These are phyloP conservation scores for Wickerhamomyces queroliae DNA, from an alignment of 805 yeast species.

Conservation along the genomic window DNA sequence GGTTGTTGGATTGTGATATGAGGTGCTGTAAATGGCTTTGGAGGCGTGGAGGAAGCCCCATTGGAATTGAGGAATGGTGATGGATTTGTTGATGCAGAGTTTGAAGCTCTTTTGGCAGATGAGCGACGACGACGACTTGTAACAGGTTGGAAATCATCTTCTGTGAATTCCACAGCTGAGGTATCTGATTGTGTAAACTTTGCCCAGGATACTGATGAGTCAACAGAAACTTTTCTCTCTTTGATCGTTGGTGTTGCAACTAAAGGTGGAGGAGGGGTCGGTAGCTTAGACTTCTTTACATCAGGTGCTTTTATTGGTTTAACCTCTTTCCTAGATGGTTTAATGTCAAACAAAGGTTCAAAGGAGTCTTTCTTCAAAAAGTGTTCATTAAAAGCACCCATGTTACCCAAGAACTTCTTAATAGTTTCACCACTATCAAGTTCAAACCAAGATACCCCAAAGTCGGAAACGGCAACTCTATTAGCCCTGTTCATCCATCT, in stretches of 20 bases:
- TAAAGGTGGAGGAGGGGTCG: constrained; percentile 4
- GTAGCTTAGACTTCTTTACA: constrained; percentile 8
- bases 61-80: not conserved
- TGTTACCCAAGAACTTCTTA: constrained; percentile 28
- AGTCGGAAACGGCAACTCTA: constrained; percentile 8
- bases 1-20: not conserved
- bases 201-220: constrained; percentile 4
- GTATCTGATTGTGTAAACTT: constrained; percentile 13
- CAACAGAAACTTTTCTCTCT: constrained; percentile 5
- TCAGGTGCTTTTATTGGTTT: constrained; percentile 14
- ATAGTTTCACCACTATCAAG: constrained; percentile 23
- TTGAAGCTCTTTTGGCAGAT: constrained; percentile 14
- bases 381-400: constrained; percentile 31
- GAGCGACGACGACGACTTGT: constrained; percentile 26
- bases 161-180: constrained; percentile 23
- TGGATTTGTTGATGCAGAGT: not conserved
- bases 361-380: constrained; percentile 33
- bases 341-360: constrained; percentile 30
- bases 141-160: constrained; percentile 29
- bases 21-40: too few species aligned
- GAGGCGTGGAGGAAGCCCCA: too few species aligned
- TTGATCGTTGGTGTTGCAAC: constrained; percentile 4
- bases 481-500: constrained; percentile 29
- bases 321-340: constrained; percentile 11
- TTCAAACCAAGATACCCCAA: constrained; percentile 24